phyloP scores from a whole-genome alignment of 768 basidiomycete species.

The Mycena haematopus region DNA sequence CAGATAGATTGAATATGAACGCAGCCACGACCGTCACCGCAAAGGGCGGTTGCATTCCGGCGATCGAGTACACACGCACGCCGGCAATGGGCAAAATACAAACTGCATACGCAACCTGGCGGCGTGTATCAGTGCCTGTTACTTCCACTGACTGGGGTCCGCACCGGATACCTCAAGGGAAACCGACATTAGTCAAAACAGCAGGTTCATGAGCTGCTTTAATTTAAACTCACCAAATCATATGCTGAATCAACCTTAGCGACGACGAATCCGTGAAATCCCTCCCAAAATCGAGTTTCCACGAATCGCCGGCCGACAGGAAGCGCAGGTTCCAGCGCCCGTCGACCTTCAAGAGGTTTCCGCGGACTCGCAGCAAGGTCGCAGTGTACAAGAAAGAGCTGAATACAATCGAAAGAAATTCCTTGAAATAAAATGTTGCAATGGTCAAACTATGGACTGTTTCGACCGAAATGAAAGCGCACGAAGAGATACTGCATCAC shows the following conservation, averaged over 20 bases:
- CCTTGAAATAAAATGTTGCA: conserved; percentile 11
- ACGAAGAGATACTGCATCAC: conserved; percentile 47
- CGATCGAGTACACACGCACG: conserved; percentile 19
- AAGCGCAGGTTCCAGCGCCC: conserved; percentile 26
- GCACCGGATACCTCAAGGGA: conserved; percentile 11
- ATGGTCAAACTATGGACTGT: neutral
- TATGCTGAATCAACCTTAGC: conserved; percentile 26
- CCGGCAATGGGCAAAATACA: conserved; percentile 24
- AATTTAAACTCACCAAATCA: conserved; percentile 31
- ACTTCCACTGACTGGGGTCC: neutral
- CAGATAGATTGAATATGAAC: conserved; percentile 24
- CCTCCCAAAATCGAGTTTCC: conserved; percentile 30
- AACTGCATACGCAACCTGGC: conserved; percentile 24
- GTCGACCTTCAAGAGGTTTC: conserved; percentile 30
- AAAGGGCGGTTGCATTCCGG: conserved; percentile 14
- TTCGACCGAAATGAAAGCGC: conserved; percentile 14
- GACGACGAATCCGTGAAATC: conserved; percentile 30
- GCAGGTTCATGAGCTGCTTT: neutral
- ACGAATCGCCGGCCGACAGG: conserved; percentile 21
- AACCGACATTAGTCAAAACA: neutral
- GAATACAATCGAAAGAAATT: conserved; percentile 28
- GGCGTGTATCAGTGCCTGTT: neutral
- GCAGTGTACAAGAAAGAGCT: conserved; percentile 30
- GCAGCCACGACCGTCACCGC: conserved; percentile 18
- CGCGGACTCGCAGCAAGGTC: conserved; percentile 33